Evolutionary conservation across 179 eudicot species (phyloP).

Genomic region (Nepenthes alata): DNA sequence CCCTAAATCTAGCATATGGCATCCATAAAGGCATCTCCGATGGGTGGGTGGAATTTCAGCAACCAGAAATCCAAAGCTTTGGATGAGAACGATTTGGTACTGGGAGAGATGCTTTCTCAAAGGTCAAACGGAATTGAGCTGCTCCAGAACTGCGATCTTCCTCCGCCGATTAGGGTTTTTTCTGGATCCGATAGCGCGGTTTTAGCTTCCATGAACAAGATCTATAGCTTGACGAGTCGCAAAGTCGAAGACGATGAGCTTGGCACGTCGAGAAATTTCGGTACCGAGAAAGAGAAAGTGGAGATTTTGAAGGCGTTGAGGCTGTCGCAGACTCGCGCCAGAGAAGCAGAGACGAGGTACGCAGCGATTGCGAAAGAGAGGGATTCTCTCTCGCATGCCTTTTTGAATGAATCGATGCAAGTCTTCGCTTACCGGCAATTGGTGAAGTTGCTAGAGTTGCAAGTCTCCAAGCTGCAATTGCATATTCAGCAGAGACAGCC

Average conservation of each 20-base stretch:
- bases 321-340: conserved; percentile 55
- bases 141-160: conserved; percentile 26
- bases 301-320: conserved; percentile 44
- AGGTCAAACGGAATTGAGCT: conserved; percentile 10
- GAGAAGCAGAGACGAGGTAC: conserved; percentile 48
- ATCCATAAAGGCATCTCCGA: no score
- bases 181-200: not conserved
- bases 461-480: conserved; percentile 5
- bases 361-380: conserved; percentile 21
- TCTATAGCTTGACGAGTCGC: no score
- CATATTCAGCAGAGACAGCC: no score
- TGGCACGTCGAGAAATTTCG: not conserved
- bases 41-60: no score
- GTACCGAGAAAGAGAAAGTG: conserved; percentile 14
- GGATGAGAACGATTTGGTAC: no score
- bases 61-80: no score
- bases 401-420: conserved; percentile 30
- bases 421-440: conserved; percentile 32
- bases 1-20: no score
- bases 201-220: no score
- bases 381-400: conserved; percentile 20
- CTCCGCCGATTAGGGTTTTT: conserved; percentile 23
- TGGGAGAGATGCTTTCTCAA: conserved; percentile 1
- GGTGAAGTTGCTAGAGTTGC: conserved; percentile 35
- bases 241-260: no score